Evolutionary conservation across 225 moss, liverwort and hornwort species (phyloP), one percentile per base, ranked within the genome.

Genomic region (Bryoerythrophyllum caledonicum): DNA sequence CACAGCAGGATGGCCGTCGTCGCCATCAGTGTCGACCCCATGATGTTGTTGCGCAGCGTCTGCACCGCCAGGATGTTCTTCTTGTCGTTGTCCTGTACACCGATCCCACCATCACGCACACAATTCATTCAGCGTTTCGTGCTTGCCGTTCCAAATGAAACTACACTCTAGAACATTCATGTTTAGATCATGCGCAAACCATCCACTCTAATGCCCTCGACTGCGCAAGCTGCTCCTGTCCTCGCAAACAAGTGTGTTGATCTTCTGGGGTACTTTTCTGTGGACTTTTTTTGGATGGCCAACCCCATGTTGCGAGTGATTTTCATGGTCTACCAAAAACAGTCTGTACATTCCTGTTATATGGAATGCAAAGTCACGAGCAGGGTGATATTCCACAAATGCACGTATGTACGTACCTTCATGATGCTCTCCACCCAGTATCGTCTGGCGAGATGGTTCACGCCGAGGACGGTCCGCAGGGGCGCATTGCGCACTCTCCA

Each of bases 61-160:
- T 97, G 96, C 14, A 97, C 96, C 20, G 96, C 96, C 71, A 97
- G 73, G 13, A 97, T 89, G 40, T 86, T 97, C 82, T 85, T 94
- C 81, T 91, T 94, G 9, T 92, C 92, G 67, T 97, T 97, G 62
- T 97, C 91, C 96, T 97, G 88, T 79, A 38, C 38, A 10, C 38
- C 38, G 2, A 38, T 38, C 38, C 38, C 38, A 37, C 37, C 37
- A 37, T 7, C 37, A 38, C 6, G 34, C 6, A 5, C 34, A 6
- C n/a, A n/a, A n/a, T n/a, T n/a, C n/a, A n/a, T n/a, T n/a, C n/a
- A n/a, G n/a, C n/a, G n/a, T n/a, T n/a, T n/a, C n/a, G n/a, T n/a
- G n/a, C n/a, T n/a, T n/a, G n/a, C n/a, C n/a, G n/a, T n/a, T n/a
- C n/a, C n/a, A n/a, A n/a, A n/a, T n/a, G n/a, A n/a, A n/a, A n/a